Conservation (phyloP, 2,329 filamentous ascomycete species). For the Apiospora koreana region DNA sequence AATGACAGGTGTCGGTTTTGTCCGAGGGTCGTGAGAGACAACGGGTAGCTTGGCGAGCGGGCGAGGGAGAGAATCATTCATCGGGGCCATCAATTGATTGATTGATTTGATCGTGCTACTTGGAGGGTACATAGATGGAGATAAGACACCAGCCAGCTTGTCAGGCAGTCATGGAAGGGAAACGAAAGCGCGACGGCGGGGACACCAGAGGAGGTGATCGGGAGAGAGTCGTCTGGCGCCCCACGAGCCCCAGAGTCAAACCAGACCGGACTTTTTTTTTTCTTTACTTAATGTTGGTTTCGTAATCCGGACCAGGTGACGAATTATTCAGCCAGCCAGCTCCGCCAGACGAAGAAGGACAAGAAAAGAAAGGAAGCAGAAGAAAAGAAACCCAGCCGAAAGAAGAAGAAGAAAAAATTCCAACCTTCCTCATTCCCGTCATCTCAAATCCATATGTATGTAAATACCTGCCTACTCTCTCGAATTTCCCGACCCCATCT, state of each 20-base stretch:
- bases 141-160: neutral
- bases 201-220: neutral
- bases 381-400: neutral
- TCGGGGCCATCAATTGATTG: too few relatives aligned
- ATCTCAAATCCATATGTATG: too few relatives aligned
- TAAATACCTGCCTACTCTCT: too few relatives aligned
- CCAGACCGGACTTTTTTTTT: constrained; percentile 1
- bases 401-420: neutral
- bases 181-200: neutral
- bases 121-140: neutral
- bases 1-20: constrained; percentile 1
- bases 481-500: neutral
- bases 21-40: neutral
- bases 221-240: constrained; percentile 1
- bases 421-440: neutral
- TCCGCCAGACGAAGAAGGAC: neutral
- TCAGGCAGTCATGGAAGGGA: neutral
- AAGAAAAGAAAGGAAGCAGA: neutral
- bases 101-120: neutral
- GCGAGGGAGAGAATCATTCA: neutral
- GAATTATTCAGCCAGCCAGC: constrained; percentile 13
- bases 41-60: neutral
- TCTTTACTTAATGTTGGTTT: constrained; percentile 13
- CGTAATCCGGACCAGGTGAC: constrained; percentile 11
- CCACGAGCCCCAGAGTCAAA: constrained; percentile 10